phyloP scores from a whole-genome alignment of 164 flowering plant species.

The Tinospora cordifolia region DNA sequence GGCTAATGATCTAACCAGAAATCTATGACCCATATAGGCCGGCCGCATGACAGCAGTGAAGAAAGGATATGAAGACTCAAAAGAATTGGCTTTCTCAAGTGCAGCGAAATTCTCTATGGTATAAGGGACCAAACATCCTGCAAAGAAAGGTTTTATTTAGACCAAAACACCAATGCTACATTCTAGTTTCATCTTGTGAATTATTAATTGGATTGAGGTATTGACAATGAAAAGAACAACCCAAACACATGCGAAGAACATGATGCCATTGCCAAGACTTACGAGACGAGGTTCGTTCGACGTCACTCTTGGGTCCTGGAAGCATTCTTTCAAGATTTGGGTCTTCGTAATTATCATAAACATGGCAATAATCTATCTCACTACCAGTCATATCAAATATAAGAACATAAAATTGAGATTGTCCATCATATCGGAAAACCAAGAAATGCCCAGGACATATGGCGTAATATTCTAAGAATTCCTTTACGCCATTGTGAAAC shows the following conservation, averaged over 20 bases:
- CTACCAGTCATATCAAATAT: slow-evolving; percentile 5
- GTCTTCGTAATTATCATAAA: not conserved
- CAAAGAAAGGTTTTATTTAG: too few relatives aligned
- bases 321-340: not conserved
- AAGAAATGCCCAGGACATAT: slow-evolving; percentile 8
- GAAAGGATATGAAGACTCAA: not conserved
- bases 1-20: not conserved
- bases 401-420: slow-evolving; percentile 10
- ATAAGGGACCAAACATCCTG: too few relatives aligned
- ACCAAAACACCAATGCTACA: too few relatives aligned
- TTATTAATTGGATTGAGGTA: too few relatives aligned
- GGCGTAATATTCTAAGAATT: slow-evolving; percentile 18
- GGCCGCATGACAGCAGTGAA: not conserved
- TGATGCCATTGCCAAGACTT: not conserved
- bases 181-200: too few relatives aligned
- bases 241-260: not conserved
- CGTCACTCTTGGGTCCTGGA: not conserved
- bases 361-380: slow-evolving; percentile 3
- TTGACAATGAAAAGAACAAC: too few relatives aligned
- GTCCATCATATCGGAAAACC: slow-evolving; percentile 8
- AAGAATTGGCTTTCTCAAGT: not conserved
- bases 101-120: not conserved
- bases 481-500: slow-evolving; percentile 21
- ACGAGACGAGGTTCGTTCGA: not conserved
- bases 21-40: not conserved